phyloP scores from a whole-genome alignment of 2,329 filamentous ascomycete genomes.

The Truncatella angustata region DNA sequence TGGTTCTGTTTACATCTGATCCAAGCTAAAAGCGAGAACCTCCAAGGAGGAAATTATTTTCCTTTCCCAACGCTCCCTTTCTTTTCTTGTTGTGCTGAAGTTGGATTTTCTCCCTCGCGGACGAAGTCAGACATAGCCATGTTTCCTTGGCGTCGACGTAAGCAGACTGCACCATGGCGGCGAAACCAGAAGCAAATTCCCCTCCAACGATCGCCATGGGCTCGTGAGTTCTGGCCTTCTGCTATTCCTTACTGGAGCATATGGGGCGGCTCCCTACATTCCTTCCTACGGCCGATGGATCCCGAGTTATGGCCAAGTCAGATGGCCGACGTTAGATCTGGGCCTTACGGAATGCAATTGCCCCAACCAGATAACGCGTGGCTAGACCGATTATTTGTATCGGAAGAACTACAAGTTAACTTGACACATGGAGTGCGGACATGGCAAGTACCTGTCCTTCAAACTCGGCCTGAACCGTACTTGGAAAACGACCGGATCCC shows the following conservation, averaged over 20 bases:
- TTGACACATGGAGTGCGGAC: neutral
- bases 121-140: neutral
- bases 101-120: neutral
- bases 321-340: neutral
- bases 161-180: neutral
- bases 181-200: neutral
- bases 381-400: constrained; percentile 6
- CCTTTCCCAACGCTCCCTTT: too few species aligned
- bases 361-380: neutral
- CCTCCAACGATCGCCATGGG: constrained; percentile 9
- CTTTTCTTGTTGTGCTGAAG: too few species aligned
- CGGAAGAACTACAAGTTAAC: constrained; percentile 1
- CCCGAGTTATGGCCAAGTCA: neutral
- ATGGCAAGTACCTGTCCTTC: constrained; percentile 7
- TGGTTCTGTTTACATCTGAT: too few species aligned
- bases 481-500: neutral
- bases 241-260: neutral
- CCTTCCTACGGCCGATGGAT: constrained; percentile 7
- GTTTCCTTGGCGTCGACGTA: neutral
- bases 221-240: constrained; percentile 4
- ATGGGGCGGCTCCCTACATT: neutral
- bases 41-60: too few species aligned
- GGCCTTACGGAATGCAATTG: neutral
- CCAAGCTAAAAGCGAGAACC: too few species aligned
- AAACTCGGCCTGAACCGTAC: neutral